Conservation (phyloP, 1,284 basidiomycete genomes). For the Heterobasidion parviporum region DNA sequence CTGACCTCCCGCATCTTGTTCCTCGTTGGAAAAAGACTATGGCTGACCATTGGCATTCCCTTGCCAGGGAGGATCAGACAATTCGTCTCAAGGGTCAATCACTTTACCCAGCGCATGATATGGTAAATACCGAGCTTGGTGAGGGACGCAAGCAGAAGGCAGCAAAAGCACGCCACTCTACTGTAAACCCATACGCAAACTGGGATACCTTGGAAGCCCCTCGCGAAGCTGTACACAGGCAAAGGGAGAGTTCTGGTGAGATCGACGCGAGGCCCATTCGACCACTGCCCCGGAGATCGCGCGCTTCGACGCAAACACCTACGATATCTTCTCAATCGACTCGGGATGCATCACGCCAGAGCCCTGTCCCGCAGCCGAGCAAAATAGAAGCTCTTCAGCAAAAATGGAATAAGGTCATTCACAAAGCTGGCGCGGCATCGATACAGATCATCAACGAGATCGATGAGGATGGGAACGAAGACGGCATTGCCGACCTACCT, state of each 20-base stretch:
- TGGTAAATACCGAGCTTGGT: background rate
- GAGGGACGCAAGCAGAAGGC: background rate
- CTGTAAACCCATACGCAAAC: background rate
- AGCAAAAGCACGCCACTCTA: background rate
- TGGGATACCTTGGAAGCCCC: background rate
- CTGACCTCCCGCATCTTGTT: constrained; percentile 15
- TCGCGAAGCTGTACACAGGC: background rate
- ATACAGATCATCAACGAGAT: constrained; percentile 41
- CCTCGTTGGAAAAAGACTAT: constrained; percentile 20
- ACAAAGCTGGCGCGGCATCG: constrained; percentile 27
- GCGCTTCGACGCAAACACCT: background rate
- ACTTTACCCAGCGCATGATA: background rate
- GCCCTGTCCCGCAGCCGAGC: constrained; percentile 6
- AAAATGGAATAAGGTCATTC: constrained; percentile 33
- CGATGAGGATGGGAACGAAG: constrained; percentile 39
- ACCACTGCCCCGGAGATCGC: background rate
- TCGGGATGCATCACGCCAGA: background rate
- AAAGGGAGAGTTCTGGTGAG: background rate
- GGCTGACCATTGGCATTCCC: constrained; percentile 15
- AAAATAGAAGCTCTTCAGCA: constrained; percentile 17
- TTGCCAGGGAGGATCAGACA: constrained; percentile 14
- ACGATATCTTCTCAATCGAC: background rate
- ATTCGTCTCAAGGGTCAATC: constrained; percentile 8
- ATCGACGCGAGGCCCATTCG: background rate
- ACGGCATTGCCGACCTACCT: constrained; percentile 34